Evolutionary conservation across 78 protist genomes (phyloP).

Genomic region (Chrysochromulina parva): DNA sequence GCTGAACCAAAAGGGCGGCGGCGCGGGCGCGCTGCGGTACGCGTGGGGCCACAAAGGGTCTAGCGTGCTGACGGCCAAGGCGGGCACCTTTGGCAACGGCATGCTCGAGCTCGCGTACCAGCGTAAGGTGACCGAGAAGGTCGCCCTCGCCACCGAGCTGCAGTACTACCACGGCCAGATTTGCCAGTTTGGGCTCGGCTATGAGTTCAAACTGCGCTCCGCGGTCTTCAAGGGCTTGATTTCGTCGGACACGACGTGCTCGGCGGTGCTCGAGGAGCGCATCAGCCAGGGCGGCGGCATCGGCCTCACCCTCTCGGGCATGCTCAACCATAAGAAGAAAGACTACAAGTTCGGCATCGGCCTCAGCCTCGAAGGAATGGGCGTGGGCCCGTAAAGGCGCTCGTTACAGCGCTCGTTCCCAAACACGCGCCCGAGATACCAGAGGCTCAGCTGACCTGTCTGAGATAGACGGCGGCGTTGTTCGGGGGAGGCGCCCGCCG

Average conservation of each 20-base stretch:
- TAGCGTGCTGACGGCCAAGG: neutral
- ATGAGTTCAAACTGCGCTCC: constrained; percentile 33
- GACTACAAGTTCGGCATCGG: constrained; percentile 48
- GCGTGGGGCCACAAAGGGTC: neutral
- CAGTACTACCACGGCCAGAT: neutral
- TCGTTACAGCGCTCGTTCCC: no score
- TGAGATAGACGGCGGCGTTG: no score
- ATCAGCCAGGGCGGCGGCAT: neutral
- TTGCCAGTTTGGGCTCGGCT: neutral
- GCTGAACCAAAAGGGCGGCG: constrained; percentile 26
- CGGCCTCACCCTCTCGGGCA: constrained; percentile 25
- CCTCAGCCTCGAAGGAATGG: neutral
- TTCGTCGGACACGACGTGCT: neutral
- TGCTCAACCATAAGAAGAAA: constrained; percentile 24
- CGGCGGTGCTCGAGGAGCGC: constrained; percentile 34
- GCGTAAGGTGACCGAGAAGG: constrained; percentile 52
- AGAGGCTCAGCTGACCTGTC: no score
- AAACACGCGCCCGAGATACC: no score
- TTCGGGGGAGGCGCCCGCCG: no score
- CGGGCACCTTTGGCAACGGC: constrained; percentile 32
- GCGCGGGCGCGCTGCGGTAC: constrained; percentile 15
- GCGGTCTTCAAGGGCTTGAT: constrained; percentile 11
- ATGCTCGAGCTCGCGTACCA: constrained; percentile 8
- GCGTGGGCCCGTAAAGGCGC: no score
- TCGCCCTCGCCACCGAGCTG: neutral